Evolutionary conservation across 176 grass and related monocot genomes (phyloP).

Genomic region (Musa beccarii): DNA sequence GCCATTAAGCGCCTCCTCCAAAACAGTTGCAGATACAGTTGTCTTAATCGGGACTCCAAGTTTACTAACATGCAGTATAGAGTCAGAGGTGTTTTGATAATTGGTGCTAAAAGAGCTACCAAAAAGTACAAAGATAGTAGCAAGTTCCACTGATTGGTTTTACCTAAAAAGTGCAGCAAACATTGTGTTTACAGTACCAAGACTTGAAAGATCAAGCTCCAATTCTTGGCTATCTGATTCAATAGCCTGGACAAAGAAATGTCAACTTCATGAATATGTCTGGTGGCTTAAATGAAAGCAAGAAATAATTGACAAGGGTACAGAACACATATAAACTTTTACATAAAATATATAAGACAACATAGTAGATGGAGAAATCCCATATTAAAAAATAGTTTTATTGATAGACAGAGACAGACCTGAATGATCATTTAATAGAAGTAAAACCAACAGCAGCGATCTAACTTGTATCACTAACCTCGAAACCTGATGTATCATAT

Average conservation of each 20-base stretch:
- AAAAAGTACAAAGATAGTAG: slow-evolving; percentile 10
- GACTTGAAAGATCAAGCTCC: slow-evolving; percentile 95
- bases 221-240: slow-evolving; percentile 84
- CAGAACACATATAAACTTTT: neutral
- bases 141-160: neutral
- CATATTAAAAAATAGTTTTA: neutral
- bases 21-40: slow-evolving; percentile 87
- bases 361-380: neutral
- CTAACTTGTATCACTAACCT: slow-evolving; percentile 35
- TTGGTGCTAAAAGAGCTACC: neutral
- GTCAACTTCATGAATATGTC: neutral
- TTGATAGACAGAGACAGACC: neutral
- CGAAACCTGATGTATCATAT: slow-evolving; percentile 79
- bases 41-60: slow-evolving; percentile 98
- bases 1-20: slow-evolving; percentile 97
- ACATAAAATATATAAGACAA: neutral
- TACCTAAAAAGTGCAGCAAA: slow-evolving; percentile 99
- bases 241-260: slow-evolving; percentile 46
- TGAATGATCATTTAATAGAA: neutral
- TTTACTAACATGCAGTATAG: slow-evolving; percentile 39
- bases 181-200: slow-evolving; percentile 88
- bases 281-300: neutral
- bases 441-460: neutral
- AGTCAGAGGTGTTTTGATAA: neutral
- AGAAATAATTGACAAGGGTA: too few relatives aligned